These are phyloP conservation scores for Blastocrithidia nonstop DNA, from an alignment of 208 protist genomes.

Conservation along the genomic window DNA sequence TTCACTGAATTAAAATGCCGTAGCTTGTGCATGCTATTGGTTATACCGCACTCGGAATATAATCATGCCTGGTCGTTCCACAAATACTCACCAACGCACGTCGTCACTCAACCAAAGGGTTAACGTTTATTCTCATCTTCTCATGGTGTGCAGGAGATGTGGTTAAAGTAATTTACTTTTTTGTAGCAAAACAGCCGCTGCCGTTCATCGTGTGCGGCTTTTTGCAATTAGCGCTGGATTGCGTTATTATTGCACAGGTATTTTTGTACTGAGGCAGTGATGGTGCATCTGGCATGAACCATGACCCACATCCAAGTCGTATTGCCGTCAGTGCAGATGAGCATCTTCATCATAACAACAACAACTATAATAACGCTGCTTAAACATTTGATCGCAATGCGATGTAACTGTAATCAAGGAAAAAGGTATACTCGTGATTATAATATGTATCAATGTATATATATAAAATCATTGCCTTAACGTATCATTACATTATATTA, in stretches of 20 bases:
- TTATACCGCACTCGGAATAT: conserved; percentile 43
- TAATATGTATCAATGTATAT: no score
- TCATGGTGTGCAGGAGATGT: conserved; percentile 56
- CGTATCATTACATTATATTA: no score
- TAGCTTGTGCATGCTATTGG: conserved; percentile 29
- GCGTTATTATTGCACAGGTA: conserved; percentile 44
- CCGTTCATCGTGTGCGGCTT: conserved; percentile 52
- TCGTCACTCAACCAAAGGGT: conserved; percentile 38
- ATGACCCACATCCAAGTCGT: not conserved
- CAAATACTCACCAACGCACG: conserved; percentile 65
- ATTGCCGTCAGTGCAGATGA: not conserved
- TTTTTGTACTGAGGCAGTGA: no score
- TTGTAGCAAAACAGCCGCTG: conserved; percentile 26
- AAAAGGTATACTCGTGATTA: no score
- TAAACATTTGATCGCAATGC: conserved; percentile 1
- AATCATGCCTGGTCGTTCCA: conserved; percentile 48
- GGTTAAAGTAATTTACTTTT: conserved; percentile 62
- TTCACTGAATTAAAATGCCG: conserved; percentile 7
- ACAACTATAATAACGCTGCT: conserved; percentile 6
- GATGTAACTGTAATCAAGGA: no score
- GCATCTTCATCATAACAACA: not conserved
- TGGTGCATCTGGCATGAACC: no score
- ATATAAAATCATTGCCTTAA: no score
- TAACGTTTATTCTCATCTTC: conserved; percentile 39
- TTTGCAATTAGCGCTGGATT: conserved; percentile 43